Base-by-base conservation (phyloP, 1,284 basidiomycete genomes). In the Leccinum angustisporum region DNA sequence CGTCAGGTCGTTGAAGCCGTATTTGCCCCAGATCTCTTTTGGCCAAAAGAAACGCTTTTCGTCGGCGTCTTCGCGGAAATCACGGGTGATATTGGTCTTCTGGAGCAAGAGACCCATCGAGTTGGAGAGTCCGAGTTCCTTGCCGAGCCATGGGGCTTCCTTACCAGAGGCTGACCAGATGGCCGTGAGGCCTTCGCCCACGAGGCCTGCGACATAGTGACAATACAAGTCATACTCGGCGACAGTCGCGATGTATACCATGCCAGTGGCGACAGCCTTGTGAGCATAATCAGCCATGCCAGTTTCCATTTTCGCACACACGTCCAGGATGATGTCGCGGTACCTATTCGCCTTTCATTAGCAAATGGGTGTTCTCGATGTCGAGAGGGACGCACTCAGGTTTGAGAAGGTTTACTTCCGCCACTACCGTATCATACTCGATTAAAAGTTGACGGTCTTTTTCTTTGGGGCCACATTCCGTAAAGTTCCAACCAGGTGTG, bases 11-110 rank as follows among this genome's bases (percentile, higher is more conserved):
- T 78, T 76, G 77, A 95, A 93, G 4, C 88, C 88, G 67, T 89
- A 88, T 65, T 80, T 78, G 21, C 83, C 87, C 95, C 95, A 99
- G 63, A 98, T 94, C 72, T 95, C 94, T 58, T 84, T 84, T 0
- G 97, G 97, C 97, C 97, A 99, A 81, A 99, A 99, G 72, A 86
- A 92, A 48, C 97, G 86, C 9, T 31, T 53, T 7, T 51, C 36
- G 36, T 91, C 83, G 56, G 88, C 85, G 75, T 99, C 97, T 77
- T 99, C 97, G 52, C 93, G 87, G 78, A 90, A 94, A 76, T 99
- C 97, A 61, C 97, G 90, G 65, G 95, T 93, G 76, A 99, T 98
- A 79, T 99, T 99, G 46, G 95, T 98, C 80, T 99, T 99, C 77
- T 99, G 97, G 11, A 99, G 84, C 59, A 98, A 83, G 16, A 97